Evolutionary conservation across 2,329 filamentous ascomycete species (phyloP), one percentile per base, ranked within the genome.

Genomic region (Colletotrichum aenigma): DNA sequence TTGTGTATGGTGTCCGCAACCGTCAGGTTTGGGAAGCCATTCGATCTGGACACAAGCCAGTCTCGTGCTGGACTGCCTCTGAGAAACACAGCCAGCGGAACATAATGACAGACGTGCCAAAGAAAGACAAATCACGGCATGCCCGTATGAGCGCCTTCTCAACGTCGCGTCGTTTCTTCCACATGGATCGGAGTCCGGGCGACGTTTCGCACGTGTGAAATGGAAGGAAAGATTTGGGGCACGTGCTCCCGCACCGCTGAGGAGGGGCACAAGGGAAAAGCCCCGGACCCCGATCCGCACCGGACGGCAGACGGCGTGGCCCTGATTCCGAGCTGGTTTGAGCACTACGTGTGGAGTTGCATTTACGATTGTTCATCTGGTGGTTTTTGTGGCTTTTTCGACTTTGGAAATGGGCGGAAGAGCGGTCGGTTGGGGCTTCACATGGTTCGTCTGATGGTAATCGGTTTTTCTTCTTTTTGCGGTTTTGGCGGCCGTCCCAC

Each of bases 201-300:
- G 34, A 48, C 72, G 48, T 71, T 74, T 66, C 36, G 61, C 72
- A 74, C 72, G 72, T 71, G 72, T 74, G 52, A 43, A 26, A n/a
- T 28, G 13, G 62, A 43, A n/a, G 36, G 34, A 34, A 43, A 21
- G 16, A 48, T 48, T 58, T 60, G 43, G 36, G 18, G 69, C 69
- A 74, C 70, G 70, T 74, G 64, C 58, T 60, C 62, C 68, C 72
- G 56, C 28, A 26, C 30, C 43, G 38, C 24, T 24, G 4, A 48
- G 21, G 34, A 36, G n/a, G 43, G 55, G 26, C 26, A 38, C 24
- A 43, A 26, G 21, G n/a, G 13, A 15, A 43, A 66, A 48, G 43
- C n/a, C 62, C 24, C 65, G 65, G 65, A 56, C 65, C 52, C 58
- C 21, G 61, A 30, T 70, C 56, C 56, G 43, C 21, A 21, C 55